Base-by-base conservation (phyloP, 768 basidiomycete species). In the Coprinopsis cinerea region DNA sequence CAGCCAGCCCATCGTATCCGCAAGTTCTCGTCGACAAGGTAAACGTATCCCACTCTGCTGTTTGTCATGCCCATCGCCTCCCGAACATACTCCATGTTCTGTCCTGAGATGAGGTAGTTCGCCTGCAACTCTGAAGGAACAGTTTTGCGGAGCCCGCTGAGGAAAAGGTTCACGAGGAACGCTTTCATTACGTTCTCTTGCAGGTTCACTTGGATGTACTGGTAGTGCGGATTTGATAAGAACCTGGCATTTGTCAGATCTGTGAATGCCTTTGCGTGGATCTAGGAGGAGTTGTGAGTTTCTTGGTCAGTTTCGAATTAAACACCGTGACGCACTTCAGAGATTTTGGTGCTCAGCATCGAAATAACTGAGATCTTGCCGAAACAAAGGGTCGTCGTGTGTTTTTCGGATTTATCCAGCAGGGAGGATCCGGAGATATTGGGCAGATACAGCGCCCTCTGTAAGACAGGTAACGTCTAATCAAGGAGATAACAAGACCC, bases 181-280 rank as follows among this genome's bases (percentile, higher is more conserved):
- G 88, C 88, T 70, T 96, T 96, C 55, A 98, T 79, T 4, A 88
- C 69, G 67, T 98, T 98, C 64, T 92, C 88, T 69, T 98, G 95
- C 23, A 95, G 74, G 66, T 98, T 98, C 63, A 97, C 83, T 74
- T 89, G 87, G 43, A 90, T 62, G 55, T 79, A 82, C 67, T 83
- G 85, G 62, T 82, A 92, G 17, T 76, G 64, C 1, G 85, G 78
- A 53, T 88, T 67, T 1, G 68, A 61, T 26, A 62, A 59, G 65
- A 76, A 86, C 30, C 71, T 74, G 2, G 62, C 64, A 52, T 83
- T 68, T 22, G 86, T 79, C 1, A 75, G 73, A 30, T 75, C 66
- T 3, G 76, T 72, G 63, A 91, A 95, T 43, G 85, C 83, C 52
- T 79, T 74, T 30, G 81, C 78, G 59, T 97, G 93, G 46, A 89